Evolutionary conservation across 164 flowering plant genomes (phyloP).

Genomic region (Macadamia tetraphylla): DNA sequence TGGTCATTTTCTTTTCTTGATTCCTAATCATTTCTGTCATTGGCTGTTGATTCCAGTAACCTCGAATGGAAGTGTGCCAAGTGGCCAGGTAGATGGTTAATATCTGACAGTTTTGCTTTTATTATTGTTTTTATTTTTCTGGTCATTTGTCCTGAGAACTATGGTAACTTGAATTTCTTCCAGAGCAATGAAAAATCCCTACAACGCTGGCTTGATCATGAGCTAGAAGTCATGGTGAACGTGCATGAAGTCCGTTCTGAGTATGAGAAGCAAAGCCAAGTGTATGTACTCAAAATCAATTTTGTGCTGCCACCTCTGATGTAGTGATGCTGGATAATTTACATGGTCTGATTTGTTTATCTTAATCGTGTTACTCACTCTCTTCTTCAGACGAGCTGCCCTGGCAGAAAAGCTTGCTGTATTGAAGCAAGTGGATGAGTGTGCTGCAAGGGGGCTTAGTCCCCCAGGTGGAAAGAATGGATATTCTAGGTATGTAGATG

Average conservation of each 20-base stretch:
- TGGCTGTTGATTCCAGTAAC: slow-evolving; percentile 35
- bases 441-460: slow-evolving; percentile 69
- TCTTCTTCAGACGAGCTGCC: slow-evolving; percentile 71
- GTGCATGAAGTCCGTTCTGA: slow-evolving; percentile 98
- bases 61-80: slow-evolving; percentile 57
- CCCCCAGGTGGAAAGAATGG: slow-evolving; percentile 93
- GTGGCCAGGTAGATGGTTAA: slow-evolving; percentile 64
- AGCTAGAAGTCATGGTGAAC: slow-evolving; percentile 97
- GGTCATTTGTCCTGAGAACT: not conserved
- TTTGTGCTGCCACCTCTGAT: not conserved
- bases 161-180: slow-evolving; percentile 10
- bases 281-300: slow-evolving; percentile 45
- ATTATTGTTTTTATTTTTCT: not conserved
- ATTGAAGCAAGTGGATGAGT: slow-evolving; percentile 74
- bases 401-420: slow-evolving; percentile 85
- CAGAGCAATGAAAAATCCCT: slow-evolving; percentile 86
- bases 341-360: not conserved
- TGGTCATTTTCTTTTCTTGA: not conserved
- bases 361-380: not conserved
- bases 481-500: slow-evolving; percentile 44
- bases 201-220: slow-evolving; percentile 96
- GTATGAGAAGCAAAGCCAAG: slow-evolving; percentile 98
- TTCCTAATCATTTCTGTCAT: slow-evolving; percentile 5
- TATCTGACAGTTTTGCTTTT: not conserved
- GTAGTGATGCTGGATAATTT: not conserved